Base-by-base conservation (phyloP, 768 basidiomycete genomes). In the Phylloporus sp. region DNA sequence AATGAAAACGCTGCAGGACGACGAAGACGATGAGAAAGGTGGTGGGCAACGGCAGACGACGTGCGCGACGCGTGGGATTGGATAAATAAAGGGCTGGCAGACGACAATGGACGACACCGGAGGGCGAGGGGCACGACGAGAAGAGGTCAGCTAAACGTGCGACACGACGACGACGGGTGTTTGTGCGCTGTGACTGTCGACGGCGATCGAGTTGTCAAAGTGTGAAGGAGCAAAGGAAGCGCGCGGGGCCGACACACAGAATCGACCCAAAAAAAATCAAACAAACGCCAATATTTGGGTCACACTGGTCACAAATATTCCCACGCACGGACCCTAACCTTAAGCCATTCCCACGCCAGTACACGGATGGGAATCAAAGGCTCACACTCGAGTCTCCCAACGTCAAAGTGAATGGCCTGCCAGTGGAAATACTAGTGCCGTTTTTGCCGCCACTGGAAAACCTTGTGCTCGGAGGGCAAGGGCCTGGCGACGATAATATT, bases 291-390 rank as follows among this genome's bases (percentile, higher is more conserved):
- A 68, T 68, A 66, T 65, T 64, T 65, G 59, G 59, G 65, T 68
- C 61, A 64, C 64, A 57, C 55, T 34, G 32, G 63, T 63, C 61
- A 64, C 67, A 38, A 40, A 1, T 0, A 9, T 60, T 69, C 69
- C 58, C 70, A 69, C 72, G 70, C 72, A 73, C 73, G 60, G 73
- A 69, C 72, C 72, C 63, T 69, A 68, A 68, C 67, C 65, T 67
- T 64, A 63, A 53, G 42, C 35, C 23, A 32, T 65, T 64, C 62
- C 56, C 58, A 57, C 69, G 68, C 62, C n/a, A n/a, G n/a, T n/a
- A n/a, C n/a, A n/a, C n/a, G n/a, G n/a, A n/a, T n/a, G n/a, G n/a
- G n/a, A n/a, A n/a, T n/a, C n/a, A n/a, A n/a, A n/a, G n/a, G n/a
- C n/a, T n/a, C n/a, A n/a, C n/a, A n/a, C n/a, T n/a, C n/a, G n/a